Evolutionary conservation across 2,329 filamentous ascomycete genomes (phyloP).

Genomic region (Byssothecium circinans): DNA sequence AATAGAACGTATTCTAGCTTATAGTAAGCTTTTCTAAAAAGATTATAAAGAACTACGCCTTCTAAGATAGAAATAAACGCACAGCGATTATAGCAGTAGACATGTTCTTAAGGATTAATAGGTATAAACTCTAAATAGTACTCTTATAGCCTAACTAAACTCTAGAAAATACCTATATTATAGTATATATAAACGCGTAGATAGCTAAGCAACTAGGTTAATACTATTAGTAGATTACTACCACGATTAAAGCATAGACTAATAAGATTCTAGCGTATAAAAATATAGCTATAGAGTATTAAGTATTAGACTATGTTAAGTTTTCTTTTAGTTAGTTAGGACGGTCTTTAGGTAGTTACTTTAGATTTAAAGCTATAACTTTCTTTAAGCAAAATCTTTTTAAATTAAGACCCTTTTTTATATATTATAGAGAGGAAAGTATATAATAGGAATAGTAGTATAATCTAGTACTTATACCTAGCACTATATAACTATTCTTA

Average conservation of each 20-base stretch:
- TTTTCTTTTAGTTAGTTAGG: too few species aligned
- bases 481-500: too few species aligned
- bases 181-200: conserved; percentile 12
- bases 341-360: too few species aligned
- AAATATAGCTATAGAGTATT: too few species aligned
- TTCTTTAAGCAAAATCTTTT: too few species aligned
- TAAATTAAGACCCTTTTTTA: too few species aligned
- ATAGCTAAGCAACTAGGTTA: conserved; percentile 10
- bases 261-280: too few species aligned
- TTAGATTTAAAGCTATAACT: too few species aligned
- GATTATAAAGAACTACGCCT: conserved; percentile 38
- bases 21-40: conserved; percentile 30
- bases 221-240: conserved; percentile 8
- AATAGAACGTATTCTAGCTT: conserved; percentile 29
- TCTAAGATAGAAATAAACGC: conserved; percentile 35
- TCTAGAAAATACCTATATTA: conserved; percentile 10
- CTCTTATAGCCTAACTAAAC: conserved; percentile 1
- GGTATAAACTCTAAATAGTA: conserved; percentile 21
- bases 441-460: too few species aligned
- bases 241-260: too few species aligned
- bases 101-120: conserved; percentile 36
- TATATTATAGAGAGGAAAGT: too few species aligned
- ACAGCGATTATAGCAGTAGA: conserved; percentile 33
- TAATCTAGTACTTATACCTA: conserved; percentile 3
- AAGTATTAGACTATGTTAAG: too few species aligned